These are phyloP conservation scores for Lagerstroemia speciosa DNA, from an alignment of 345 rosid species.

Conservation along the genomic window DNA sequence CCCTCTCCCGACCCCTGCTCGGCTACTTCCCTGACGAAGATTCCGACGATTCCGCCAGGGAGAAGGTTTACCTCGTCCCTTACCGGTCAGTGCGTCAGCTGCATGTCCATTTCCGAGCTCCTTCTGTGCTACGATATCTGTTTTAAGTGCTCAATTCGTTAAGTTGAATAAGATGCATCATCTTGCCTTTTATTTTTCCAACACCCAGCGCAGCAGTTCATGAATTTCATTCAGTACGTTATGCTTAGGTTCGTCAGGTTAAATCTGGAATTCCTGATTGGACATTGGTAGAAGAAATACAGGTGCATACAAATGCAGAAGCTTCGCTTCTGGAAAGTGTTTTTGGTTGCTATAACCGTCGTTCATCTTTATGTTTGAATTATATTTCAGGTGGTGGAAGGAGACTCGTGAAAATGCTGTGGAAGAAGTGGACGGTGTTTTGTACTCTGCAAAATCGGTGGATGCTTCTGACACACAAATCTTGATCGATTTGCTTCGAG, in stretches of 20 bases:
- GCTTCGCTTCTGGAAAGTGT: background rate
- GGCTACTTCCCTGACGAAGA: constrained; percentile 6
- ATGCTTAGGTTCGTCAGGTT: background rate
- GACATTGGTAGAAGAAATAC: too few relatives aligned
- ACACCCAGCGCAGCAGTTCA: background rate
- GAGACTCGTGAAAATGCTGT: constrained; percentile 25
- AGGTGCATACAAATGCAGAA: too few relatives aligned
- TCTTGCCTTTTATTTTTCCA: background rate
- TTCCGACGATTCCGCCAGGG: constrained; percentile 13
- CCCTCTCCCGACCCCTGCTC: background rate
- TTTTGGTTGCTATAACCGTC: background rate
- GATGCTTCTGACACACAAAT: constrained; percentile 33
- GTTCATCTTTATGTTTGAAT: background rate
- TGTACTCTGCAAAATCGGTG: constrained; percentile 29
- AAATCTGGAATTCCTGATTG: too few relatives aligned
- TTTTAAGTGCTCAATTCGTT: background rate
- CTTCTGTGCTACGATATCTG: background rate
- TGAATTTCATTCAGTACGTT: background rate
- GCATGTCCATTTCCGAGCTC: background rate
- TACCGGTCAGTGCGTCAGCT: constrained; percentile 23
- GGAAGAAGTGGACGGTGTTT: constrained; percentile 30
- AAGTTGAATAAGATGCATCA: background rate
- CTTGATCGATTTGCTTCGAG: constrained; percentile 40
- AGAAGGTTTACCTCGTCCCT: constrained; percentile 40
- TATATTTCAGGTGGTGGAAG: constrained; percentile 54